Conservation (phyloP, 2,329 filamentous ascomycete genomes). For the Dothidotthia symphoricarpi region DNA sequence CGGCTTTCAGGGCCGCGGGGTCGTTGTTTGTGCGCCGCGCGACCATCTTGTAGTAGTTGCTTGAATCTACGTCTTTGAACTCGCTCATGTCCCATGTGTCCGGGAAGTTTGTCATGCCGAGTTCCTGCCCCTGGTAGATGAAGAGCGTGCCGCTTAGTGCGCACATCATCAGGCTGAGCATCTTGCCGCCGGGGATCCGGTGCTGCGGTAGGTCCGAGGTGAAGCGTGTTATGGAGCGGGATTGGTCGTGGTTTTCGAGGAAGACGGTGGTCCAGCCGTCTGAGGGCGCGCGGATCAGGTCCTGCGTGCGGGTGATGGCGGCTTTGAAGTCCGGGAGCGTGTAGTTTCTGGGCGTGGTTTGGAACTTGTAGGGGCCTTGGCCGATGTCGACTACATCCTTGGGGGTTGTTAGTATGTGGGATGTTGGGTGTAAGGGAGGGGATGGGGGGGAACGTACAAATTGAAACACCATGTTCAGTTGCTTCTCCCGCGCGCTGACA, state of each 20-base stretch:
- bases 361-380: slow-evolving; percentile 39
- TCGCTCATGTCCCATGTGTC: slow-evolving; percentile 46
- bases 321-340: slow-evolving; percentile 32
- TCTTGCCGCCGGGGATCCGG: slow-evolving; percentile 48
- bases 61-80: slow-evolving; percentile 55
- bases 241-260: slow-evolving; percentile 56
- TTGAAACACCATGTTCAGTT: slow-evolving; percentile 67
- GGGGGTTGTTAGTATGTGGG: not conserved
- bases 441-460: slow-evolving; percentile 40
- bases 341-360: slow-evolving; percentile 36
- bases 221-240: slow-evolving; percentile 51
- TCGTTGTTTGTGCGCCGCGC: slow-evolving; percentile 27
- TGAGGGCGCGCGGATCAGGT: slow-evolving; percentile 28
- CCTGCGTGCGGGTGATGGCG: slow-evolving; percentile 34
- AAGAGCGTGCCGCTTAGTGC: slow-evolving; percentile 52
- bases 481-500: slow-evolving; percentile 57
- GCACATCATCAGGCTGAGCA: slow-evolving; percentile 50
- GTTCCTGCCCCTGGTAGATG: slow-evolving; percentile 53
- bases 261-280: slow-evolving; percentile 52
- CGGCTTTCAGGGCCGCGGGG: slow-evolving; percentile 44
- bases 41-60: slow-evolving; percentile 52
- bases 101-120: slow-evolving; percentile 53
- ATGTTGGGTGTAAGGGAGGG: not conserved
- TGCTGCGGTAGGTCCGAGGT: slow-evolving; percentile 49
- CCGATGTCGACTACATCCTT: slow-evolving; percentile 44